phyloP scores from a whole-genome alignment of 805 yeast genomes.

The Spathaspora boniae region DNA sequence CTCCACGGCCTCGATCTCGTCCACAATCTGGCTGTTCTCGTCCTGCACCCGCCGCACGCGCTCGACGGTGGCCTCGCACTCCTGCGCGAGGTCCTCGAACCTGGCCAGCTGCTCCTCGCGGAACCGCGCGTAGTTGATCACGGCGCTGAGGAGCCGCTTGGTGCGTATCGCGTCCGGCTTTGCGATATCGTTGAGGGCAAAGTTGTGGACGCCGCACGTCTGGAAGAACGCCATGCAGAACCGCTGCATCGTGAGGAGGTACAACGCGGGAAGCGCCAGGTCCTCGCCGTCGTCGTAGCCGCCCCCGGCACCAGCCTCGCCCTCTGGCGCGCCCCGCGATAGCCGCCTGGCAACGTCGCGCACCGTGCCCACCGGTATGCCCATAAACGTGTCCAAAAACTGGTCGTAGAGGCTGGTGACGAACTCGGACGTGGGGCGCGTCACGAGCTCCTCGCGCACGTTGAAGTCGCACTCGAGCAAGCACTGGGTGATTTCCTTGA shows the following conservation, averaged over 20 bases:
- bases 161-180: constrained; percentile 73
- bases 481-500: constrained; percentile 55
- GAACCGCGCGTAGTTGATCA: constrained; percentile 81
- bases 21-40: constrained; percentile 33
- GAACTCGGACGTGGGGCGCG: constrained; percentile 56
- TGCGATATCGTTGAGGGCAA: constrained; percentile 66
- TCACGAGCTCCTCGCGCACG: constrained; percentile 57
- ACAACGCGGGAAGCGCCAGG: constrained; percentile 37
- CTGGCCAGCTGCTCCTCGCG: constrained; percentile 73
- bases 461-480: constrained; percentile 59
- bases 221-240: constrained; percentile 60
- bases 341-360: constrained; percentile 5
- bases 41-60: constrained; percentile 34
- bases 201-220: constrained; percentile 76
- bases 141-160: constrained; percentile 69
- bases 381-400: constrained; percentile 58
- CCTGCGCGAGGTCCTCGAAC: constrained; percentile 57
- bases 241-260: constrained; percentile 54
- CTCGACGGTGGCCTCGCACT: constrained; percentile 29
- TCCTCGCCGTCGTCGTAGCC: constrained; percentile 23
- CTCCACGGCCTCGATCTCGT: constrained; percentile 28
- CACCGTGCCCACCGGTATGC: constrained; percentile 35
- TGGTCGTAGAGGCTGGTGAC: constrained; percentile 56
- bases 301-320: too few species aligned
- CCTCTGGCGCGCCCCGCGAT: constrained; percentile 5